A percentile compares a stretch with the other conserved stretches of the same genome.
phyloP scores from a whole-genome alignment of 768 basidiomycete genomes.

The Holtermannia corniformis region DNA sequence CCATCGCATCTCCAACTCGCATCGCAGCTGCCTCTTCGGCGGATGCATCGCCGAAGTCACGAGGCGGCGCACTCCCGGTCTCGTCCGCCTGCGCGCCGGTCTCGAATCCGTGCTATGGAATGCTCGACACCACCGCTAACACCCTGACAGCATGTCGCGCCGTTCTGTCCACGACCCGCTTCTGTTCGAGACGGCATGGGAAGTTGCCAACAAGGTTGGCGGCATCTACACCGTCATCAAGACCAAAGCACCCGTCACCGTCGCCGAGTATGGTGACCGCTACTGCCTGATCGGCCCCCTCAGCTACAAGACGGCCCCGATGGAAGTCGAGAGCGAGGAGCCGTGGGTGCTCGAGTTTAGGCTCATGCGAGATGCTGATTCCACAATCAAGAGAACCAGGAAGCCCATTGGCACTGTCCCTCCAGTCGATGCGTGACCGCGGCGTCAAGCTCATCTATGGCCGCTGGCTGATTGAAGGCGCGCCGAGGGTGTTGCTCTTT shows the following conservation, averaged over 20 bases:
- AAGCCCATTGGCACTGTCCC: conserved; percentile 56
- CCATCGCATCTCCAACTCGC: no score
- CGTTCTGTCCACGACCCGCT: conserved; percentile 52
- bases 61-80: no score
- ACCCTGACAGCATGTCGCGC: conserved; percentile 9
- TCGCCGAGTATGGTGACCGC: conserved; percentile 66
- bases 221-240: conserved; percentile 99
- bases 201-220: conserved; percentile 97
- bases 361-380: no score
- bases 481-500: conserved; percentile 87
- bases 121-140: no score
- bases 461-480: conserved; percentile 96
- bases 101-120: no score
- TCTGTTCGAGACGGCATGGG: conserved; percentile 95
- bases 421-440: conserved; percentile 73
- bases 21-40: no score
- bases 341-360: conserved; percentile 45
- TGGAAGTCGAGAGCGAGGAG: conserved; percentile 95
- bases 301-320: conserved; percentile 93
- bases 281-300: conserved; percentile 97
- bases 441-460: conserved; percentile 94
- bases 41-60: no score
- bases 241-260: conserved; percentile 97
- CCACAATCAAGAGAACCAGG: conserved; percentile 60
- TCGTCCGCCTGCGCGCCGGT: no score